phyloP scores from a whole-genome alignment of 257 asterid species.

The Nicotiana benthamiana region DNA sequence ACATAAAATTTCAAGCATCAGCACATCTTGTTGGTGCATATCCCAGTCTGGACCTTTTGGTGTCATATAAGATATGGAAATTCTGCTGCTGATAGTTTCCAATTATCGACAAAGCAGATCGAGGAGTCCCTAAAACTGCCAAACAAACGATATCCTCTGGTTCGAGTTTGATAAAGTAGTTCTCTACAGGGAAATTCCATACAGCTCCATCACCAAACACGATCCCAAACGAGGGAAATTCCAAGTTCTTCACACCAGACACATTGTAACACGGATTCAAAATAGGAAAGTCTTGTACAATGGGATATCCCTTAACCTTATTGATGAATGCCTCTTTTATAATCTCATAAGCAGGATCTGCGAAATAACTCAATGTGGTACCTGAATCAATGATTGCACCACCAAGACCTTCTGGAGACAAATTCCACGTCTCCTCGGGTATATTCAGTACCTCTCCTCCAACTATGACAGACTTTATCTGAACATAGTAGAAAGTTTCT shows the following conservation, averaged over 20 bases:
- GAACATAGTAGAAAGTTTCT: slow-evolving; percentile 75
- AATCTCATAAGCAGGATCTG: slow-evolving; percentile 62
- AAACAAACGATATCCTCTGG: slow-evolving; percentile 70
- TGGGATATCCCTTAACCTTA: slow-evolving; percentile 42
- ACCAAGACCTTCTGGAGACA: slow-evolving; percentile 52
- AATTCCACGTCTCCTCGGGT: slow-evolving; percentile 54
- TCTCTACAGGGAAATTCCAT: slow-evolving; percentile 83
- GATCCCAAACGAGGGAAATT: slow-evolving; percentile 69
- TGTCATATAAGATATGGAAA: slow-evolving; percentile 70
- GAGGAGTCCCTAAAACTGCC: slow-evolving; percentile 77
- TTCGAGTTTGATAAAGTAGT: slow-evolving; percentile 67
- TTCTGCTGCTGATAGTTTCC: slow-evolving; percentile 96
- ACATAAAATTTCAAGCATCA: slow-evolving; percentile 26
- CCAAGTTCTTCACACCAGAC: slow-evolving; percentile 36
- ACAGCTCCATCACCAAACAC: slow-evolving; percentile 69
- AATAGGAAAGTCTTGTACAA: slow-evolving; percentile 56
- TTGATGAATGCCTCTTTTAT: slow-evolving; percentile 54
- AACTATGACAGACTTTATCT: slow-evolving; percentile 53
- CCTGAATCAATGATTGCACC: slow-evolving; percentile 91
- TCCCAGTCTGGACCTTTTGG: slow-evolving; percentile 69
- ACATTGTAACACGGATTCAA: slow-evolving; percentile 79
- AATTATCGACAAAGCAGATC: slow-evolving; percentile 63
- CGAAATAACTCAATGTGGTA: slow-evolving; percentile 71
- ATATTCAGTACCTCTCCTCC: slow-evolving; percentile 62
- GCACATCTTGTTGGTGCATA: slow-evolving; percentile 72